A percentile compares a stretch with the other conserved stretches of the same genome.
phyloP scores from a whole-genome alignment of 495 filamentous ascomycete species.

The Xylaria curta region DNA sequence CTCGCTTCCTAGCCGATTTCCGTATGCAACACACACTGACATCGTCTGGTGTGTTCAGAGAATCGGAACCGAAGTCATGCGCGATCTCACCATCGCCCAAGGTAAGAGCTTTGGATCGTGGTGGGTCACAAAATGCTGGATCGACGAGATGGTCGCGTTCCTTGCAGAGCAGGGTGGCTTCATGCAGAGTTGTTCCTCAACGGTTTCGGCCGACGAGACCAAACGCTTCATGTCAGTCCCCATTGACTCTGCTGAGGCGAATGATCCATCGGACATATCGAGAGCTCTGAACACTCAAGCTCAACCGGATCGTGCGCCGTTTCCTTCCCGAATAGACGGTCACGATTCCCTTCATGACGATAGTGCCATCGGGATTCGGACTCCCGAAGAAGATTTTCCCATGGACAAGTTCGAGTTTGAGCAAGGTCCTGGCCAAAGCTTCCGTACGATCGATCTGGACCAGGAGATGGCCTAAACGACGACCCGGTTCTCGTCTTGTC shows the following conservation, averaged over 20 bases:
- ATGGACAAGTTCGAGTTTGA: conserved; percentile 59
- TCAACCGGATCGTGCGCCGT: conserved; percentile 53
- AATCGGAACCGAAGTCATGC: conserved; percentile 70
- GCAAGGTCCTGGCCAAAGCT: conserved; percentile 21
- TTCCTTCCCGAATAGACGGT: conserved; percentile 42
- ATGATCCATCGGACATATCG: conserved; percentile 44
- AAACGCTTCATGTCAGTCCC: conserved; percentile 37
- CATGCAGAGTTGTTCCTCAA: conserved; percentile 60
- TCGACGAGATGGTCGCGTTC: conserved; percentile 95
- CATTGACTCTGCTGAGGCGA: conserved; percentile 30
- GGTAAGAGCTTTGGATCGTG: conserved; percentile 90
- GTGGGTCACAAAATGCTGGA: conserved; percentile 98
- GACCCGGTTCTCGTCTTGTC: neutral
- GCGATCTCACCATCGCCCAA: conserved; percentile 81
- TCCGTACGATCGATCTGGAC: conserved; percentile 23
- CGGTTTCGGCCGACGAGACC: conserved; percentile 28
- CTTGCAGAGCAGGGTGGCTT: conserved; percentile 93
- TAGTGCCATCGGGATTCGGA: conserved; percentile 71
- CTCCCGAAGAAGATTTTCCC: conserved; percentile 64
- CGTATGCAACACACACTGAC: conserved; percentile 67
- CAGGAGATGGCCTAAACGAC: conserved; percentile 15
- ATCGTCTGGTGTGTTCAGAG: conserved; percentile 73
- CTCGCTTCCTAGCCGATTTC: conserved; percentile 76
- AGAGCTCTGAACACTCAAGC: conserved; percentile 46
- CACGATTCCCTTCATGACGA: conserved; percentile 58